Evolutionary conservation across 768 basidiomycete species (phyloP).

Genomic region (Suillus fuscotomentosus): DNA sequence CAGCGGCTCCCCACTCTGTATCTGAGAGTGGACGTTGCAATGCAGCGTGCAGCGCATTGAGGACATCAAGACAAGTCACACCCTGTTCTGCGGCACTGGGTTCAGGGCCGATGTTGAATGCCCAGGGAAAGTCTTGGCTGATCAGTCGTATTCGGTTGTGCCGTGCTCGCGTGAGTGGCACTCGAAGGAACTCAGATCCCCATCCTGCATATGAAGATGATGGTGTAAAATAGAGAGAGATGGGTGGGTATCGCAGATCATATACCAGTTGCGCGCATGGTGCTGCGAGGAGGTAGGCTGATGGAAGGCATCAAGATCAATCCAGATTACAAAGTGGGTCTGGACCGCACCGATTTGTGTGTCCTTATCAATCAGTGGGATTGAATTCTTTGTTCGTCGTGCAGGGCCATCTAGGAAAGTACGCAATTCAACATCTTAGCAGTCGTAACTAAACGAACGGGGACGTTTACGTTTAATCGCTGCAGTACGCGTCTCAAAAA

Average conservation of each 20-base stretch:
- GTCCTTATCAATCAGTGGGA: background rate
- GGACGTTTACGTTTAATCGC: background rate
- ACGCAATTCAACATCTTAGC: background rate
- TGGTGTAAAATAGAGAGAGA: background rate
- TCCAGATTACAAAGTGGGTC: background rate
- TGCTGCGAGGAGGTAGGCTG: background rate
- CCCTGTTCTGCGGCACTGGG: background rate
- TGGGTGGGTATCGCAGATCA: slow-evolving; percentile 6
- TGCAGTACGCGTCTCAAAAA: background rate
- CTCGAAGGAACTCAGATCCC: background rate
- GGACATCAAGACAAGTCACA: slow-evolving; percentile 8
- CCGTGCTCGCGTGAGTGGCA: background rate
- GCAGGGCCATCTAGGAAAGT: background rate
- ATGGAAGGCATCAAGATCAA: background rate
- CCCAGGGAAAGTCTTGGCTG: slow-evolving; percentile 11
- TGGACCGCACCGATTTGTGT: background rate
- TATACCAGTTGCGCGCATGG: slow-evolving; percentile 4
- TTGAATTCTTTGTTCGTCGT: background rate
- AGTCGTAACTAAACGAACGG: background rate
- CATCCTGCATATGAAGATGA: background rate
- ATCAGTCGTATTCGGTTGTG: slow-evolving; percentile 4
- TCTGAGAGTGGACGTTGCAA: slow-evolving; percentile 9
- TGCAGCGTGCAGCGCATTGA: slow-evolving; percentile 3
- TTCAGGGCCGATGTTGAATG: slow-evolving; percentile 1
- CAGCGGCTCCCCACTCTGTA: slow-evolving; percentile 7